phyloP scores from a whole-genome alignment of 1,139 yeast species.

The Zygosaccharomyces pseudobailii region DNA sequence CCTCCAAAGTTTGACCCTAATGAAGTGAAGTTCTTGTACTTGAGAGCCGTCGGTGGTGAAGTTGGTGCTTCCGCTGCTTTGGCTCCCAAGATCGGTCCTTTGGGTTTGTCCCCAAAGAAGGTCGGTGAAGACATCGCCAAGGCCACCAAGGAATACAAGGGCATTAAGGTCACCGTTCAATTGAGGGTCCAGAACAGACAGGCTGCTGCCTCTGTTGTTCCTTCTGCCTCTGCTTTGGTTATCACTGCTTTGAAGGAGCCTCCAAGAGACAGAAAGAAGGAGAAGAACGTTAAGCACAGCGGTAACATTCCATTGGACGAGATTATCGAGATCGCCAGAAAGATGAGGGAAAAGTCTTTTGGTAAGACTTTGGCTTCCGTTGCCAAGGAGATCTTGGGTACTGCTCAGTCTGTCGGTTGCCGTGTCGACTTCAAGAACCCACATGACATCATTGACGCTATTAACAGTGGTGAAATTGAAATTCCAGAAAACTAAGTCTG shows the following conservation, averaged over 20 bases:
- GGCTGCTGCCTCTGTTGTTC: constrained; percentile 98
- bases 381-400: constrained; percentile 98
- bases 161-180: constrained; percentile 98
- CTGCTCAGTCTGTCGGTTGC: constrained; percentile 99
- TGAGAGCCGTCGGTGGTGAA: constrained; percentile 99
- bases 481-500: constrained; percentile 75
- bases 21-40: constrained; percentile 98
- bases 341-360: constrained; percentile 95
- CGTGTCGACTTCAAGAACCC: constrained; percentile 99
- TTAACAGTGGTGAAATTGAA: constrained; percentile 97
- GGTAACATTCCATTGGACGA: constrained; percentile 98
- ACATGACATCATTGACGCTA: constrained; percentile 96
- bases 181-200: constrained; percentile 99
- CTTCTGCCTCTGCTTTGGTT: constrained; percentile 98
- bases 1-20: constrained; percentile 98
- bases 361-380: constrained; percentile 97
- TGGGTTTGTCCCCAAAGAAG: constrained; percentile 99
- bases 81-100: constrained; percentile 99
- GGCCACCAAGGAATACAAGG: constrained; percentile 99
- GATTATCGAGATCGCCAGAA: constrained; percentile 95
- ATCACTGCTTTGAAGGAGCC: constrained; percentile 99
- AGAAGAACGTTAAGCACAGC: constrained; percentile 98
- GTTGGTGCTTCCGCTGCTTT: constrained; percentile 99
- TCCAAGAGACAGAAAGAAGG: constrained; percentile 99
- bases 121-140: constrained; percentile 99